Conservation (phyloP, 2,329 filamentous ascomycete species). For the Didymellaceae sp. region DNA sequence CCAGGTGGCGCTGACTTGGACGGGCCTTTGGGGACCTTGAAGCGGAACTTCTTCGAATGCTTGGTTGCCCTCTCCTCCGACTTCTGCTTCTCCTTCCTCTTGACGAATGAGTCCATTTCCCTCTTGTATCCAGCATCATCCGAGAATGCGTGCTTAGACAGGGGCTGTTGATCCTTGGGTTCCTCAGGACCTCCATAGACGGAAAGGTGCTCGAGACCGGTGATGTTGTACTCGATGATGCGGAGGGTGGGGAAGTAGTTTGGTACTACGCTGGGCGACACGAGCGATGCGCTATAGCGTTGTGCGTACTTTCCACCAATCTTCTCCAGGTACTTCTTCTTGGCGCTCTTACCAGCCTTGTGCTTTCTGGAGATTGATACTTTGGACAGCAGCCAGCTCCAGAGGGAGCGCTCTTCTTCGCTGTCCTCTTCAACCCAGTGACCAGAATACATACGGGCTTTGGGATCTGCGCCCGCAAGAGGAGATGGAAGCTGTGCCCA, state of each 20-base stretch:
- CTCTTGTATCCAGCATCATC: slow-evolving; percentile 46
- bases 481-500: slow-evolving; percentile 76
- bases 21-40: slow-evolving; percentile 70
- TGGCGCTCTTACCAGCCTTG: slow-evolving; percentile 44
- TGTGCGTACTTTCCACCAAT: slow-evolving; percentile 85
- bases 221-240: slow-evolving; percentile 95
- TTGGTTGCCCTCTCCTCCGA: slow-evolving; percentile 35
- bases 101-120: slow-evolving; percentile 54
- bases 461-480: slow-evolving; percentile 28
- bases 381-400: slow-evolving; percentile 27
- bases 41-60: slow-evolving; percentile 52
- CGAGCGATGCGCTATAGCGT: slow-evolving; percentile 79
- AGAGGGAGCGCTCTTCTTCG: slow-evolving; percentile 26
- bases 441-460: slow-evolving; percentile 4
- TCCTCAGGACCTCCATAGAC: slow-evolving; percentile 15
- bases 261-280: slow-evolving; percentile 87
- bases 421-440: slow-evolving; percentile 24
- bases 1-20: slow-evolving; percentile 76
- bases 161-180: slow-evolving; percentile 12
- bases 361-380: slow-evolving; percentile 23
- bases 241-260: slow-evolving; percentile 90
- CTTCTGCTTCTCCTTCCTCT: slow-evolving; percentile 57
- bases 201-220: slow-evolving; percentile 66
- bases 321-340: slow-evolving; percentile 66
- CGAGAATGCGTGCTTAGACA: slow-evolving; percentile 14